Base-by-base conservation (phyloP, 2,329 filamentous ascomycete species). In the Aplosporella prunicola region DNA sequence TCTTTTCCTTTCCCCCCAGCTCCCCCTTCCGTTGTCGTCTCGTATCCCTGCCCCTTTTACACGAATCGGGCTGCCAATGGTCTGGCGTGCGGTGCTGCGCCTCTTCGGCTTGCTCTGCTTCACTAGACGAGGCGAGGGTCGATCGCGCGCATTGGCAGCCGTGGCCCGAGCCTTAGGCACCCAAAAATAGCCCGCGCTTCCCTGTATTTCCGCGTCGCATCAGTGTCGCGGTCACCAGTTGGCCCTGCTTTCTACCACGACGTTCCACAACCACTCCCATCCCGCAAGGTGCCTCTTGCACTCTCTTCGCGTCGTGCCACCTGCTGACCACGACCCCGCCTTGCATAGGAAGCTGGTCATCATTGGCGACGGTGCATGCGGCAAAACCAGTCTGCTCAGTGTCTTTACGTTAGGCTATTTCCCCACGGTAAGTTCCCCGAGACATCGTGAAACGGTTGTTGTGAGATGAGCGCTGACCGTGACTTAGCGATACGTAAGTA, bases 341-440 rank as follows among this genome's bases (percentile, higher is more conserved):
- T 34, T 40, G 40, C 43, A 44, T 57, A 94, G 88, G 71, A 95
- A 95, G 68, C 72, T 95, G 56, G 88, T 95, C 54, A 95, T 95
- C 51, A 94, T 95, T 53, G 88, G 88, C 44, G 88, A 95, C 57
- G 91, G 91, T 69, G 91, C 91, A 50, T 98, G 91, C 65, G 91
- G 91, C 54, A 98, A 98, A 71, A 98, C 91, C 35, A 93, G 86
- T 77, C 68, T 98, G 53, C 70, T 98, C 48, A 95, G 88, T 60
- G 91, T 98, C 50, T 98, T 98, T 64, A 98, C 91, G 23, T 72
- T 98, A 38, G 91, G 91, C 41, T 96, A 95, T 64, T 98, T 96
- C 55, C 91, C 91, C 52, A 94, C 87, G 56, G 89, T 95, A 71
- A 68, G 86, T 76, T 24, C 11, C 11, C 9, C 29, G 28, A 33